Percentiles rank a stretch among this genome's conserved stretches.
Evolutionary conservation across 768 basidiomycete species (phyloP).

Genomic region (Xerocomellus intermedius): DNA sequence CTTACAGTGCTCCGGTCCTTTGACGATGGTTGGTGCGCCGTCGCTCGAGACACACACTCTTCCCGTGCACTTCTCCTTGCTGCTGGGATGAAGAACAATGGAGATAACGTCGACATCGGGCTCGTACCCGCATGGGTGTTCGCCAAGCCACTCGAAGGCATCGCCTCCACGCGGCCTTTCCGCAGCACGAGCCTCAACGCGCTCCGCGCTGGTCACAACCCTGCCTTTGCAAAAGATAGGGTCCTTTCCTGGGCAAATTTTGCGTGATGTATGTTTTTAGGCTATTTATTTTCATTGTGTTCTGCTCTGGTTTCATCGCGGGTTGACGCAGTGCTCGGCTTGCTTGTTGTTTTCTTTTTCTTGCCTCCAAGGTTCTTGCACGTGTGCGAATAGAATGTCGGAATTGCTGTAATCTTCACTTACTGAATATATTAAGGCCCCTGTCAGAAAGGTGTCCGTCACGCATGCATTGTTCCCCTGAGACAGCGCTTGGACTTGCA

Average conservation of each 20-base stretch:
- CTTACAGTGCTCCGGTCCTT: constrained; percentile 63
- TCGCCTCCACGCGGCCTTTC: constrained; percentile 61
- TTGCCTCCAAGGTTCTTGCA: background rate
- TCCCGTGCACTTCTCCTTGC: constrained; percentile 38
- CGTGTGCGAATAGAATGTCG: background rate
- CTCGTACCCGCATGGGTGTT: constrained; percentile 80
- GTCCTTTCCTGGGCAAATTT: constrained; percentile 58
- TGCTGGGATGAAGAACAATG: constrained; percentile 7
- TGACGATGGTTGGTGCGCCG: constrained; percentile 81
- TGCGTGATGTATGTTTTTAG: background rate
- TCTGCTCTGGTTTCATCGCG: background rate
- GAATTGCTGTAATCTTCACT: background rate
- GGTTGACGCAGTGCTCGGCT: background rate
- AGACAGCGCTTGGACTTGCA: background rate
- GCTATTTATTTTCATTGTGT: background rate
- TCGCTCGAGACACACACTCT: constrained; percentile 51
- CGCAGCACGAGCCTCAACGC: constrained; percentile 51
- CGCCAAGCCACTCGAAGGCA: constrained; percentile 57
- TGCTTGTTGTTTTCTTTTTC: background rate
- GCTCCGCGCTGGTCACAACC: constrained; percentile 47
- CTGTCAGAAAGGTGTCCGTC: background rate
- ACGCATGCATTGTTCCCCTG: background rate
- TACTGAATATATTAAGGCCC: background rate
- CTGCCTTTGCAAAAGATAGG: constrained; percentile 40
- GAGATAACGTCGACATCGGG: constrained; percentile 59